phyloP scores from a whole-genome alignment of 192 early-diverging fungal species.

The Coemansia sp. region DNA sequence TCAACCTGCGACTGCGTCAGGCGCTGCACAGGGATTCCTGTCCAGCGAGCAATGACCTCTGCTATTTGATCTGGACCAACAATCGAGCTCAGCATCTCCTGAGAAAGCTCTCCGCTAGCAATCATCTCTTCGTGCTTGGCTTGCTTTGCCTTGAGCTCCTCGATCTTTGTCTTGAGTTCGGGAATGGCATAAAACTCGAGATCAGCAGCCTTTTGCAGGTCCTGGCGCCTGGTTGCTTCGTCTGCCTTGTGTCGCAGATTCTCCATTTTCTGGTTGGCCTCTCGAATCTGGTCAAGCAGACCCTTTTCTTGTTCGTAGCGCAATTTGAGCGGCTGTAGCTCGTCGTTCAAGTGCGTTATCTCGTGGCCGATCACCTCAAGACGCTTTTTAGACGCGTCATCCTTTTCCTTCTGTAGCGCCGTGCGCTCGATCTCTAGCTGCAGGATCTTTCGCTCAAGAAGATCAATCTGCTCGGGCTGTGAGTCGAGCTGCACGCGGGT shows the following conservation, averaged over 20 bases:
- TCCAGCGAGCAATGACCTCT: slow-evolving; percentile 94
- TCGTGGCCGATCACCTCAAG: slow-evolving; percentile 79
- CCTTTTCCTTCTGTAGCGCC: slow-evolving; percentile 92
- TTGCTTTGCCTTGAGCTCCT: slow-evolving; percentile 67
- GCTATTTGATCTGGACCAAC: slow-evolving; percentile 91
- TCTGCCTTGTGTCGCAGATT: slow-evolving; percentile 79
- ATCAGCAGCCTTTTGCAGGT: slow-evolving; percentile 88
- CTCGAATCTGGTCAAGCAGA: slow-evolving; percentile 84
- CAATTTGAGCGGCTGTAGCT: slow-evolving; percentile 85
- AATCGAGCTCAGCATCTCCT: slow-evolving; percentile 75
- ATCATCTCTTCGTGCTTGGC: slow-evolving; percentile 63
- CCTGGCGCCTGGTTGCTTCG: slow-evolving; percentile 81
- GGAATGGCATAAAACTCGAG: slow-evolving; percentile 93
- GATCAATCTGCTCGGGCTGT: slow-evolving; percentile 94
- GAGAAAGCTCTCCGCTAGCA: slow-evolving; percentile 48
- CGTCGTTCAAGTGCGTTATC: slow-evolving; percentile 77
- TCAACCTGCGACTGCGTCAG: slow-evolving; percentile 86
- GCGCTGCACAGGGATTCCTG: slow-evolving; percentile 91
- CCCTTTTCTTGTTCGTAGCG: slow-evolving; percentile 84
- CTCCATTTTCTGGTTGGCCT: slow-evolving; percentile 85
- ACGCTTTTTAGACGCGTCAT: slow-evolving; percentile 74
- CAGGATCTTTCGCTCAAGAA: slow-evolving; percentile 86
- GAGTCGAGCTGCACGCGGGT: slow-evolving; percentile 95
- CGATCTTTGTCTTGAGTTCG: slow-evolving; percentile 76
- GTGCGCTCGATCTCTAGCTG: slow-evolving; percentile 96